These are phyloP conservation scores for Aegle marmelos DNA, from an alignment of 345 rosid genomes.

Conservation along the genomic window DNA sequence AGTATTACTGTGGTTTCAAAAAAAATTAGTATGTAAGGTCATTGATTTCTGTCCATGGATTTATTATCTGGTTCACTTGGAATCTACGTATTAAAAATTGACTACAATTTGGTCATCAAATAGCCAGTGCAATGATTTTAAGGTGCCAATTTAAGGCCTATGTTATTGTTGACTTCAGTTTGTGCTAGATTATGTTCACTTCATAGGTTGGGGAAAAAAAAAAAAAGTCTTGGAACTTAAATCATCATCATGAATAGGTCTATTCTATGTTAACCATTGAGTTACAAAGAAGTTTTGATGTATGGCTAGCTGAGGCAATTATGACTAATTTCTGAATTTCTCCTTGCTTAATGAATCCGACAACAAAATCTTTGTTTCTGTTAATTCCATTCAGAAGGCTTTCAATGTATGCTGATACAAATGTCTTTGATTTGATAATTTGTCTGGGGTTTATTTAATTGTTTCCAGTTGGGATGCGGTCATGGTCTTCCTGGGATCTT, in stretches of 20 bases:
- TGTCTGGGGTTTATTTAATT: conserved; percentile 16
- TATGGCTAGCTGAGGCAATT: background rate
- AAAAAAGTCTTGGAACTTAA: background rate
- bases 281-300: background rate
- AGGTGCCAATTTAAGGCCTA: background rate
- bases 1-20: no score
- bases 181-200: background rate
- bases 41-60: background rate
- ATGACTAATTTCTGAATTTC: background rate
- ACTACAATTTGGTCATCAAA: background rate
- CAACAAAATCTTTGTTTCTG: background rate
- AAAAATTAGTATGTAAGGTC: no score
- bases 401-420: background rate
- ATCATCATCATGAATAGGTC: background rate
- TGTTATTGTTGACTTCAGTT: background rate
- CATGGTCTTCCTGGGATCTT: conserved; percentile 88
- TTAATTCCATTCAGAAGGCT: background rate
- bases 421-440: background rate
- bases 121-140: background rate
- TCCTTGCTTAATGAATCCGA: background rate
- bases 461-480: conserved; percentile 91
- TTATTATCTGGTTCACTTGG: background rate
- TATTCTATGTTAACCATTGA: background rate
- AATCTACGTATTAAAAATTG: background rate
- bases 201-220: background rate